Percentiles rank a stretch among this genome's conserved stretches.
Conservation (phyloP, 148 eudicot species). For the Chenopodium suecicum region DNA sequence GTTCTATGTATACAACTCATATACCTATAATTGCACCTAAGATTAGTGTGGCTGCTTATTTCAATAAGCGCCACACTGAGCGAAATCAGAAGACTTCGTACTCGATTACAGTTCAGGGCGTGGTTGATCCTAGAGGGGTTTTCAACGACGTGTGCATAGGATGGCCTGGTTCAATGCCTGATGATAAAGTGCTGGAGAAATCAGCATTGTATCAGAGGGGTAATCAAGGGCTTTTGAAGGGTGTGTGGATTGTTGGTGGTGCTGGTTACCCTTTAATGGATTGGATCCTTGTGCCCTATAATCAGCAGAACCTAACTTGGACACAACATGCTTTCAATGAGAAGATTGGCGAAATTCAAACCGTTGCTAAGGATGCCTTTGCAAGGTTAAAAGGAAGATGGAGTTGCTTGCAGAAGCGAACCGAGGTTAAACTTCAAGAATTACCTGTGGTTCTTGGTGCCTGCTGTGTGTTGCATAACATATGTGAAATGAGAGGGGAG, state of each 20-base stretch:
- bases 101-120: constrained; percentile 87
- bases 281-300: constrained; percentile 83
- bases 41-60: constrained; percentile 83
- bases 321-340: constrained; percentile 88
- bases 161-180: constrained; percentile 92
- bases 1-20: constrained; percentile 93
- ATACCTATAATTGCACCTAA: constrained; percentile 92
- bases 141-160: constrained; percentile 89
- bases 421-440: constrained; percentile 84
- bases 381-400: constrained; percentile 83
- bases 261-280: constrained; percentile 79
- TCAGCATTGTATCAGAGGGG: constrained; percentile 76
- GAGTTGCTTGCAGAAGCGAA: constrained; percentile 82
- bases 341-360: constrained; percentile 66
- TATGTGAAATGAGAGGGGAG: constrained; percentile 77
- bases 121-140: constrained; percentile 65
- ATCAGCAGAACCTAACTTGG: constrained; percentile 77
- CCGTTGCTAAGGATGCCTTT: constrained; percentile 62
- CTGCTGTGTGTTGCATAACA: constrained; percentile 89
- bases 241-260: constrained; percentile 74
- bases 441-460: constrained; percentile 91
- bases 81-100: constrained; percentile 85
- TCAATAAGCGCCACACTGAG: constrained; percentile 75
- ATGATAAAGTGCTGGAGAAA: constrained; percentile 80
- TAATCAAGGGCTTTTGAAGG: constrained; percentile 62